Evolutionary conservation across 306 rosid species (phyloP), one percentile per base, ranked within the genome.

Genomic region (Dalbergia cochinchinensis): DNA sequence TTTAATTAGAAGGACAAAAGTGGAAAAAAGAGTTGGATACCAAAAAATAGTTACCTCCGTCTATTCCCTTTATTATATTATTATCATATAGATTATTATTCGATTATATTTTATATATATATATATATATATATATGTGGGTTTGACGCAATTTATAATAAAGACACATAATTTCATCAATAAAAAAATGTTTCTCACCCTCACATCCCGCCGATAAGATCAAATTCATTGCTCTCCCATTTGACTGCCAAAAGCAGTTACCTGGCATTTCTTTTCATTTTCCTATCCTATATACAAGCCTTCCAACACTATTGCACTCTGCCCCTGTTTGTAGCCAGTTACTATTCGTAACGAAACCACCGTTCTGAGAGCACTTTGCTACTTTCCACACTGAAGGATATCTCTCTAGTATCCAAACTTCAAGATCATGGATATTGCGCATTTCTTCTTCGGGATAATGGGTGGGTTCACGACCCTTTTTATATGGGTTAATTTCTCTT

Each of bases 381-480:
- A 35, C 51, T 16, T 62, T 65, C 69, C 44, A 31, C 37, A 15
- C 74, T 51, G 47, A 34, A 51, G 37, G 74, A 58, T 57, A 62
- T 66, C 71, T 35, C 76, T 74, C 81, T 20, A 37, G 34, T 48
- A 60, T 70, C 64, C 64, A 61, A 39, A 31, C 65, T 35, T 76
- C 74, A 64, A 58, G 20, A 83, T 51, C 81, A 91, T 94, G 96
- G 68, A 79, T 71, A 7, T 81, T 78, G 63, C 75, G 33, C 91
- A 89, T 77, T 85, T 90, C 82, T 26, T 85, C 54, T 91, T 95
- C 62, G 99, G 98, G 8, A 65, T 93, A 80, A 84, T 88, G 42
- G 99, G 99, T 95, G 65, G 0, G 44, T 65, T 66, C 54, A 65
- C 4, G n/a, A 26, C 37, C n/a, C 37, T 26, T 37, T 33, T 69